Percentiles rank a stretch among this genome's conserved stretches.
Conservation (phyloP, 139 green algal species). For the Chlamydomonas sp. region DNA sequence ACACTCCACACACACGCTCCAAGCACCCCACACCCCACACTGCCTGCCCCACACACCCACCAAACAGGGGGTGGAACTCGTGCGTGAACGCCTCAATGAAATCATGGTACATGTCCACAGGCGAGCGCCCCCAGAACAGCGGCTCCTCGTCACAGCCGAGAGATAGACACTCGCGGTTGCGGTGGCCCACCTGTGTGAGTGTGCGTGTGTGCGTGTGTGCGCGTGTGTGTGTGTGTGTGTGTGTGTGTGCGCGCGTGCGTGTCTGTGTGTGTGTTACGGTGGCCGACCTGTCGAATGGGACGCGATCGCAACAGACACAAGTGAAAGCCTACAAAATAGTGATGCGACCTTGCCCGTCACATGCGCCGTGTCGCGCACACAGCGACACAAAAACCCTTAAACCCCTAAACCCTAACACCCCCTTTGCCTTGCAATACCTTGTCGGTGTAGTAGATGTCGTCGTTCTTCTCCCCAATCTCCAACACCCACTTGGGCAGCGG, state of each 20-base stretch:
- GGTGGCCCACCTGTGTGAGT: too few relatives aligned
- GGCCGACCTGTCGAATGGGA: background rate
- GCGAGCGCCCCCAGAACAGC: conserved; percentile 79
- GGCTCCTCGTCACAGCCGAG: conserved; percentile 80
- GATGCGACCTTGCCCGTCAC: too few relatives aligned
- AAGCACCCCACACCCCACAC: too few relatives aligned
- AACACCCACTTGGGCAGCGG: conserved; percentile 90
- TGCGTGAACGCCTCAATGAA: conserved; percentile 87
- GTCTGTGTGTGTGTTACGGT: too few relatives aligned
- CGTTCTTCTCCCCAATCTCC: conserved; percentile 76
- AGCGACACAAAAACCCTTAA: background rate
- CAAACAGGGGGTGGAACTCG: conserved; percentile 59
- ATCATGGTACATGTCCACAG: conserved; percentile 84
- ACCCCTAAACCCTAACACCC: too few relatives aligned
- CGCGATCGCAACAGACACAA: too few relatives aligned
- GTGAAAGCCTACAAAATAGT: conserved; percentile 6
- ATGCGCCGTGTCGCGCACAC: too few relatives aligned
- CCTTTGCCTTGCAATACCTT: too few relatives aligned
- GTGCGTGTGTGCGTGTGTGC: too few relatives aligned
- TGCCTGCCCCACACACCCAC: too few relatives aligned
- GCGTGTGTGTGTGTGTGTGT: background rate
- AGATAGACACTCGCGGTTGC: conserved; percentile 91
- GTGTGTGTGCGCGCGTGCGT: too few relatives aligned
- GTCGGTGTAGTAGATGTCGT: conserved; percentile 97
- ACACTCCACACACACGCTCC: too few relatives aligned